Percentiles rank a stretch among this genome's conserved stretches.
phyloP scores from a whole-genome alignment of 768 basidiomycete species.

The Lentinus brumalis region DNA sequence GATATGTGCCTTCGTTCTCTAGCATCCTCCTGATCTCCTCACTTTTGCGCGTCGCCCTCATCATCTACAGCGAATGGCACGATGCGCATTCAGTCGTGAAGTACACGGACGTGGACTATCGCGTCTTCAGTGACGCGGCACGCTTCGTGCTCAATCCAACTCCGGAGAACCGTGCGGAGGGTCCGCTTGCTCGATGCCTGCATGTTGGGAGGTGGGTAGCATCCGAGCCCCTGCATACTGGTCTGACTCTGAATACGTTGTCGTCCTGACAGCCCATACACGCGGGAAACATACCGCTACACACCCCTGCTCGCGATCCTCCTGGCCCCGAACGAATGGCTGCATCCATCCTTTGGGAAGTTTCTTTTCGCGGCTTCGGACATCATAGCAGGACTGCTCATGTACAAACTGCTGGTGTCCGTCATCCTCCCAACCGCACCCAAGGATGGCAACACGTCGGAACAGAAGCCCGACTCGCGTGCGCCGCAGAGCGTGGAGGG shows the following conservation, averaged over 20 bases:
- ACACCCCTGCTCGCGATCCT: conserved; percentile 89
- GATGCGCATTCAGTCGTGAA: conserved; percentile 82
- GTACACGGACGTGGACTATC: conserved; percentile 98
- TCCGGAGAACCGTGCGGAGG: conserved; percentile 58
- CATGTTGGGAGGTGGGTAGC: conserved; percentile 75
- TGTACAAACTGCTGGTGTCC: conserved; percentile 61
- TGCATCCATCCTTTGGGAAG: conserved; percentile 91
- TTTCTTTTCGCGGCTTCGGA: conserved; percentile 85
- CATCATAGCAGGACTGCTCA: conserved; percentile 73
- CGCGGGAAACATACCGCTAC: conserved; percentile 91
- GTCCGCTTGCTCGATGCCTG: conserved; percentile 49
- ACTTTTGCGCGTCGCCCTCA: conserved; percentile 66
- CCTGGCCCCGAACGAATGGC: conserved; percentile 75
- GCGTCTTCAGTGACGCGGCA: conserved; percentile 93
- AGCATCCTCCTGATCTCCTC: conserved; percentile 55
- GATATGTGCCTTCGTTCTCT: conserved; percentile 43
- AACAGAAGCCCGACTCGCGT: neutral
- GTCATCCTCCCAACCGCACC: conserved; percentile 43
- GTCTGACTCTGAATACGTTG: neutral
- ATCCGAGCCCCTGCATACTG: neutral
- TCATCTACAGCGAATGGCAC: conserved; percentile 89
- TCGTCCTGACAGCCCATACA: conserved; percentile 70
- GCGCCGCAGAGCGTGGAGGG: neutral
- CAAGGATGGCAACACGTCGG: neutral
- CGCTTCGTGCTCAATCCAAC: conserved; percentile 51